Evolutionary conservation across 805 yeast species (phyloP), one percentile per base, ranked within the genome.

Genomic region (Saccharomycopsis capsularis): DNA sequence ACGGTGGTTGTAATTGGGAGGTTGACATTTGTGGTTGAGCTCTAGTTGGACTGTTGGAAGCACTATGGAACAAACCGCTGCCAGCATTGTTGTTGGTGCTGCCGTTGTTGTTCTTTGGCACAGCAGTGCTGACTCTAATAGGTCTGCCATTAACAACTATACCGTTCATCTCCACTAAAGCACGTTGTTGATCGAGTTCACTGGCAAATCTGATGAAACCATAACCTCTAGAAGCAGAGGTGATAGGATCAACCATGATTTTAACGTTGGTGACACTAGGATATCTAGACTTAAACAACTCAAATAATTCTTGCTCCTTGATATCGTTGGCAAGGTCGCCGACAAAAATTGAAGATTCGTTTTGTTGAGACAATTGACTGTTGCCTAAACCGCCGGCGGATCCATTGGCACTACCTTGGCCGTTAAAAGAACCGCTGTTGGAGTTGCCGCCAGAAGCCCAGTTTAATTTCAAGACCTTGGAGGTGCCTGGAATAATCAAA

Each of bases 111-210:
- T 66, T 67, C 56, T 75, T 74, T 48, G 77, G 78, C 23, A 80
- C 74, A 37, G 88, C 85, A 3, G 83, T 76, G 11, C 86, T 80
- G 27, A 89, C 85, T 54, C 93, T 71, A 44, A 89, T 82, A 4
- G 95, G 83, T 56, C 90, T 71, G 16, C 85, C 83, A 48, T 83
- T 81, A 40, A 88, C 65, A 36, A 78, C 68, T 18, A 73, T 72
- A 3, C 95, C 95, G 64, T 85, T 90, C 95, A 88, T 85, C 60
- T 85, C 95, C 21, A 71, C 60, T 37, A 87, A 63, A 0, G 96
- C 88, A 45, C 79, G 73, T 56, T 79, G 82, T 63, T 83, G 88
- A 36, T 83, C 88, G 9, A 72, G 71, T 52, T 76, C 81, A 50
- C 74, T 73, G 32, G 71, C 59, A 61, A 89, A 88, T 53, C 86